Percentiles rank a stretch among this genome's conserved stretches.
Conservation (phyloP, 1,284 basidiomycete genomes). For the Bondarzewia mesenterica region DNA sequence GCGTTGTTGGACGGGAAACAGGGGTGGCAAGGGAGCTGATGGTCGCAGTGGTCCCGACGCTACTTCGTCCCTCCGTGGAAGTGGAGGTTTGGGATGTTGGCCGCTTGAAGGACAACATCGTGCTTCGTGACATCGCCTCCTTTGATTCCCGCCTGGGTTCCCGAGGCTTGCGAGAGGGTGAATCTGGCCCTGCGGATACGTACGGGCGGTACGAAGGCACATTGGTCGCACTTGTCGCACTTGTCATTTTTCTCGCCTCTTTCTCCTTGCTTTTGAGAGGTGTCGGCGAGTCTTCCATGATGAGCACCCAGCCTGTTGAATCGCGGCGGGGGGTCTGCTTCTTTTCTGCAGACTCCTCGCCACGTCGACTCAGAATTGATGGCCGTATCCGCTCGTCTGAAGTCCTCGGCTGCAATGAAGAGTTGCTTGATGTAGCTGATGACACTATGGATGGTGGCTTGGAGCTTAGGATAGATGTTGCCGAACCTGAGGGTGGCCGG, state of each 20-base stretch:
- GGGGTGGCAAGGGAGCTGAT: slow-evolving; percentile 57
- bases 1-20: slow-evolving; percentile 64
- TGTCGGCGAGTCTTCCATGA: slow-evolving; percentile 77
- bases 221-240: slow-evolving; percentile 45
- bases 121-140: slow-evolving; percentile 30
- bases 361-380: slow-evolving; percentile 20
- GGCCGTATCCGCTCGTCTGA: slow-evolving; percentile 18
- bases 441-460: slow-evolving; percentile 12
- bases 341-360: slow-evolving; percentile 23
- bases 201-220: slow-evolving; percentile 23
- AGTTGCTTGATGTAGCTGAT: slow-evolving; percentile 18
- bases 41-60: slow-evolving; percentile 46
- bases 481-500: slow-evolving; percentile 32
- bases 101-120: slow-evolving; percentile 33
- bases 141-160: slow-evolving; percentile 21
- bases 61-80: slow-evolving; percentile 31
- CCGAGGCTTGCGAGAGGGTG: neutral
- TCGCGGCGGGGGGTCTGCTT: slow-evolving; percentile 38
- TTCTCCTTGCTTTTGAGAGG: slow-evolving; percentile 50
- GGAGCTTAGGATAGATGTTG: slow-evolving; percentile 19
- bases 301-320: slow-evolving; percentile 71
- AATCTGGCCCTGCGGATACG: slow-evolving; percentile 17
- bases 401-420: slow-evolving; percentile 17
- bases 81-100: slow-evolving; percentile 65
- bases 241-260: slow-evolving; percentile 50